Base-by-base conservation (phyloP, 2,329 filamentous ascomycete genomes). In the Xylariaceae sp. region DNA sequence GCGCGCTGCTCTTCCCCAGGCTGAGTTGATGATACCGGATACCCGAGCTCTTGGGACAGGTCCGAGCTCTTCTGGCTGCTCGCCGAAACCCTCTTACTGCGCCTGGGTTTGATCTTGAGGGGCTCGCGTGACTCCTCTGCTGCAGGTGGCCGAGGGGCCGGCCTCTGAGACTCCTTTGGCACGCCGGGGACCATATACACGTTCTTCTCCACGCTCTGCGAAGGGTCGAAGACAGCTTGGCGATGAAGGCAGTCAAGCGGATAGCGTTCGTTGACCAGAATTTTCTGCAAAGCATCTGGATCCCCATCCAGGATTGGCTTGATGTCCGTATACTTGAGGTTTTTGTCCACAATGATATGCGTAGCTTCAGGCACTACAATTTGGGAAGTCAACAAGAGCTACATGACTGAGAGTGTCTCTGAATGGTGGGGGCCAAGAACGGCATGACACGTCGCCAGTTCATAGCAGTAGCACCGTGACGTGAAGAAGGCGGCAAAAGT, bases 271-370 rank as follows among this genome's bases (percentile, higher is more conserved):
- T 78, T 81, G 9, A 88, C 78, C 3, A 94, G 46, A 2, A 67
- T 47, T 10, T 75, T 52, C n/a, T 57, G 49, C 5, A 60, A 52
- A 27, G 62, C 47, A 2, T 40, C 35, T 1, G 41, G 15, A 31
- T 47, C 21, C 27, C 49, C n/a, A 36, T 69, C 67, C 4, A 87
- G 52, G 40, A 73, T 67, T 9, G 59, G 63, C 35, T 79, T 55
- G 5, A 94, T 64, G 36, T 88, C 74, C 4, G 67, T 58, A 50
- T 78, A 89, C 1, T 62, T 63, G 31, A 92, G 60, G 1, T 60
- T 60, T 43, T 77, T 80, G 51, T 95, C 89, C 2, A 87, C 80
- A 38, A 96, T 70, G 31, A 94, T 63, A 59, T 94, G 86, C 1
- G 83, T 93, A 12, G 92, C 73, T 15, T 59, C 58, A 1, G 45